Conservation (phyloP, 1,139 yeast species). For the Protomyces inouyei region DNA sequence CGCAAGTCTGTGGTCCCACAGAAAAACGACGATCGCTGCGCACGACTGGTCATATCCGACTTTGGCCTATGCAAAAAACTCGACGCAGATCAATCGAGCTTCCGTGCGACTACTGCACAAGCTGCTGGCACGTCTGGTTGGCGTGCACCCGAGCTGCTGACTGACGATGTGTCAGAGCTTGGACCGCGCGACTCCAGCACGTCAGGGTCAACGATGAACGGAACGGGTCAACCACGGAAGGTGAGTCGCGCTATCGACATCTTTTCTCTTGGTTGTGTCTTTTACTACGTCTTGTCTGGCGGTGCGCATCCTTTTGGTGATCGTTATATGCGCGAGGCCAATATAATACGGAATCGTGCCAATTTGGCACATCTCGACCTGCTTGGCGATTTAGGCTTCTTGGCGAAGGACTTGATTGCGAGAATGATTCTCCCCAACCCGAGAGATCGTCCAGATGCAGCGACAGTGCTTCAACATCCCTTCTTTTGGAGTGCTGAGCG, state of each 20-base stretch:
- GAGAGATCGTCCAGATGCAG: slow-evolving; percentile 65
- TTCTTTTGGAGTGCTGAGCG: slow-evolving; percentile 75
- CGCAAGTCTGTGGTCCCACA: slow-evolving; percentile 40
- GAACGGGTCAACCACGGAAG: slow-evolving; percentile 50
- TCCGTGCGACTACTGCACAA: slow-evolving; percentile 83
- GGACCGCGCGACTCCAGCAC: slow-evolving; percentile 31
- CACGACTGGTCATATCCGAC: slow-evolving; percentile 80
- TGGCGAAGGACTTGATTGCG: slow-evolving; percentile 65
- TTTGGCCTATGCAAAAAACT: slow-evolving; percentile 91
- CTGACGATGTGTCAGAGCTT: slow-evolving; percentile 40
- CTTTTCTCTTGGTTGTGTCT: slow-evolving; percentile 91
- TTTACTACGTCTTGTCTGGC: slow-evolving; percentile 72
- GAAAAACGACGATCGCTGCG: slow-evolving; percentile 30
- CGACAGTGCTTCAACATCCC: slow-evolving; percentile 70
- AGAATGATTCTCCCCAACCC: slow-evolving; percentile 72
- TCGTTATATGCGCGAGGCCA: slow-evolving; percentile 77
- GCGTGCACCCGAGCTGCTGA: slow-evolving; percentile 90
- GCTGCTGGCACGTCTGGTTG: slow-evolving; percentile 98
- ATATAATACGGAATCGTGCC: slow-evolving; percentile 71
- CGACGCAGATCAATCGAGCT: slow-evolving; percentile 88
- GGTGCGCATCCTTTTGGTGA: slow-evolving; percentile 97
- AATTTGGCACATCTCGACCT: slow-evolving; percentile 48
- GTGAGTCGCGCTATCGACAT: slow-evolving; percentile 89
- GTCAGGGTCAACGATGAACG: slow-evolving; percentile 39
- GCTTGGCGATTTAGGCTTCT: slow-evolving; percentile 47